Base-by-base conservation (phyloP, 208 protist species). In the Leishmania tropica region DNA sequence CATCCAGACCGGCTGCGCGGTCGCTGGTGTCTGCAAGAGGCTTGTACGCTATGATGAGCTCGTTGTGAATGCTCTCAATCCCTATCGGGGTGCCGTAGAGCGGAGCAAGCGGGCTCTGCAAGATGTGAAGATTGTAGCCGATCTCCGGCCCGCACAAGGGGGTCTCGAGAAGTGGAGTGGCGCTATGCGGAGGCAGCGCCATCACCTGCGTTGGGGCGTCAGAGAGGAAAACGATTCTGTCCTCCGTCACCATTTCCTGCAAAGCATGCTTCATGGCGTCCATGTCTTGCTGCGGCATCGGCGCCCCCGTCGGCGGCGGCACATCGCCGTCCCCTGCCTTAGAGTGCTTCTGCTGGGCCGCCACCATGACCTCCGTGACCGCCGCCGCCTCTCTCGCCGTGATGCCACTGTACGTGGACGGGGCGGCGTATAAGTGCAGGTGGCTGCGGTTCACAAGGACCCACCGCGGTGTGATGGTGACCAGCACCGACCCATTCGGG, bases 401-500 rank as follows among this genome's bases (percentile, higher is more conserved):
- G 19, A 90, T 79, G 62, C 81, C 87, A n/a, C 68, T 78, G 79
- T 89, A 82, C 37, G 81, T 73, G 5, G 89, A 83, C 62, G 89
- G 87, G 5, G 88, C 91, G 13, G 93, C 87, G 81, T 93, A 95
- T 28, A 97, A 81, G 15, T 88, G 83, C 11, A 85, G 75, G 31
- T 80, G 80, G 37, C 83, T 95, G 79, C 92, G 91, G 85, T 98
- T 98, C 28, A 94, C 89, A n/a, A 98, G 37, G 31, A 96, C 81
- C 94, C 95, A 98, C 8, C 93, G 95, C 37, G 93, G 94, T 11
- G 91, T 90, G 75, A 98, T 92, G n/a, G 83, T 89, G 42, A 98
- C 92, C 37, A 93, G 87, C 28, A 90, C 64, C 1, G 89, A 81
- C 7, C 95, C 93, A 76, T 76, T 87, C 75, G 87, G 85, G 65